Base-by-base conservation (phyloP, 352 stramenopile species). In the Blastocystis sp. region DNA sequence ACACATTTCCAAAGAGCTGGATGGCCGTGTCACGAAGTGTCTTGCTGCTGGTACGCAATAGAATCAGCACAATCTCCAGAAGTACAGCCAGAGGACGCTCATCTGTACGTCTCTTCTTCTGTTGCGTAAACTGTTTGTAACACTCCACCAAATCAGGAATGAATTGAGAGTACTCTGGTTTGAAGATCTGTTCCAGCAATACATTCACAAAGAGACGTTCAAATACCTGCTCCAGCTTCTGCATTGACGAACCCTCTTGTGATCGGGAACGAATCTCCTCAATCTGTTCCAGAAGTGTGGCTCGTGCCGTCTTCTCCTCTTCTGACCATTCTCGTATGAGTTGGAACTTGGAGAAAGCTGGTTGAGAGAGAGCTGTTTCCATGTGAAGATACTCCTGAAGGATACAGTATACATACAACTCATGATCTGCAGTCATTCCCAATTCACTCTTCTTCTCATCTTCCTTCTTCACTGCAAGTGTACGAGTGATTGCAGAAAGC, bases 151-250 rank as follows among this genome's bases (percentile, higher is more conserved):
- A 19, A 58, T 78, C 66, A 21, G 19, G 35, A 51, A 78, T 54
- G 12, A 78, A 56, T 51, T 78, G 66, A 24, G 66, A 78, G n/a
- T 78, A 78, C 66, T 78, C 66, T 27, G 37, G 32, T n/a, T 78
- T 54, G 21, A 57, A 37, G 1, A 51, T 27, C 66, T 78, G 66
- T 16, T 54, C 39, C 39, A 78, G 1, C 42, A 46, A 29, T 5
- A 78, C 43, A 51, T 78, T 78, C 39, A 78, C 43, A 29, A 78
- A 59, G 19, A 78, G 43, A 35, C 49, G 42, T 39, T 57, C 16
- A 21, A 78, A 54, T 14, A 54, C 32, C 6, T 9, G 19, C 2
- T 57, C 21, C 66, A 27, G 19, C 29, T 14, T 37, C 63, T 58
- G 27, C 6, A 1, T 58, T 29, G 6, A 16, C 1, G 32, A 43